Evolutionary conservation across 1,139 yeast genomes (phyloP).

Genomic region (Zygoascus hellenicus): DNA sequence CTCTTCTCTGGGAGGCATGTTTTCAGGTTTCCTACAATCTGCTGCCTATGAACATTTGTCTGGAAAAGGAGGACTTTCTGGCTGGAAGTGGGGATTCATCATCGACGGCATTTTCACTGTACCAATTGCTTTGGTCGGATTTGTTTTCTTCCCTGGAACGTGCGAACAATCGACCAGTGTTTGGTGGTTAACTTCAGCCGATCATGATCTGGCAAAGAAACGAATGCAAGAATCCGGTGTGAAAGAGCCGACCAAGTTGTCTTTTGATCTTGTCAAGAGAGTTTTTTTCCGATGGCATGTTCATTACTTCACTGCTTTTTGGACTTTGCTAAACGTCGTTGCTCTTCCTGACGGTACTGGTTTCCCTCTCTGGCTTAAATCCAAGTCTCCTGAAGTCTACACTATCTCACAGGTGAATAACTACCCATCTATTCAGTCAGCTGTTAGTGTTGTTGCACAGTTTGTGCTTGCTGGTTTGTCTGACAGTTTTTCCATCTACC

Average conservation of each 20-base stretch:
- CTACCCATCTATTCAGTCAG: conserved; percentile 45
- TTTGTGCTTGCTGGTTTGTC: conserved; percentile 35
- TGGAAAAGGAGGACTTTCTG: conserved; percentile 37
- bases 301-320: conserved; percentile 37
- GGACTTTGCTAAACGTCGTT: conserved; percentile 37
- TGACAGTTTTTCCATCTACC: conserved; percentile 35
- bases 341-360: conserved; percentile 36
- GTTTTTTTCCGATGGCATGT: conserved; percentile 35
- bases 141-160: conserved; percentile 61
- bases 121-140: conserved; percentile 59
- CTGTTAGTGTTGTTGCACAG: conserved; percentile 41
- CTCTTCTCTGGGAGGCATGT: conserved; percentile 36
- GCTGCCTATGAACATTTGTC: conserved; percentile 37
- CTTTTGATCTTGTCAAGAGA: conserved; percentile 28
- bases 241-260: conserved; percentile 29
- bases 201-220: conserved; percentile 26
- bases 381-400: conserved; percentile 25
- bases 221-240: conserved; percentile 33
- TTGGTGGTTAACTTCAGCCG: conserved; percentile 30
- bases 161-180: conserved; percentile 41
- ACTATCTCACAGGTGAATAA: conserved; percentile 36
- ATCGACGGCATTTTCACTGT: conserved; percentile 48
- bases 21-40: conserved; percentile 40
- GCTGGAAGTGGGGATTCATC: conserved; percentile 51
- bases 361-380: conserved; percentile 31